Percentiles rank a stretch among this genome's conserved stretches.
These are phyloP conservation scores for Heterobasidion annosum DNA, from an alignment of 1,284 basidiomycete species.

Conservation along the genomic window DNA sequence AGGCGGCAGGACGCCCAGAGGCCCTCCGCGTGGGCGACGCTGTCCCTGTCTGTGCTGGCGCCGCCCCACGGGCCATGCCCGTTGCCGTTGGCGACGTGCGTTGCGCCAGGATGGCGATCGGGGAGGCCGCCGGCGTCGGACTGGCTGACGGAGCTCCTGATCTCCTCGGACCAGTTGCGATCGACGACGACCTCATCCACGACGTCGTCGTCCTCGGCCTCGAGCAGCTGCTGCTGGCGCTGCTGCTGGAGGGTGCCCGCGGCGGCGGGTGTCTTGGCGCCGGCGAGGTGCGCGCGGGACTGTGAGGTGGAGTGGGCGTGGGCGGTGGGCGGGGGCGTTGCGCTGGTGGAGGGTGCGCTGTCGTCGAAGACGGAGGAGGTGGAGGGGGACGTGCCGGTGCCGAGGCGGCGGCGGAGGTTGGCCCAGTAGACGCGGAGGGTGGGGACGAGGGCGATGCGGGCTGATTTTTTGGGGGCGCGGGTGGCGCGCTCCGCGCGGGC, in stretches of 20 bases:
- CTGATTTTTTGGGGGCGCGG: constrained; percentile 17
- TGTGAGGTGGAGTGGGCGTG: too few species aligned
- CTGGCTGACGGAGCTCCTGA: constrained; percentile 37
- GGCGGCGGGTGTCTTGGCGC: background rate
- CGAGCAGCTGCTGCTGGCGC: background rate
- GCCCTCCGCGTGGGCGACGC: constrained; percentile 20
- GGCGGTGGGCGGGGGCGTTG: background rate
- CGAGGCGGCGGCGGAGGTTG: constrained; percentile 31
- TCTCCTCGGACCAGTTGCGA: constrained; percentile 52
- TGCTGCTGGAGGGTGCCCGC: background rate
- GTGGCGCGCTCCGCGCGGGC: constrained; percentile 2
- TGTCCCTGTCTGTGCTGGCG: constrained; percentile 24
- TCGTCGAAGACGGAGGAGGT: constrained; percentile 27
- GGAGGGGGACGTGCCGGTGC: constrained; percentile 31
- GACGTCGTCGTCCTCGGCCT: constrained; percentile 22
- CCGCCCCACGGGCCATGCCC: constrained; percentile 10
- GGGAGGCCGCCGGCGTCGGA: constrained; percentile 39
- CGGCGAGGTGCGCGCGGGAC: background rate
- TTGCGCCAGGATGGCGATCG: constrained; percentile 15
- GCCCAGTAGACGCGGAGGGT: constrained; percentile 31
- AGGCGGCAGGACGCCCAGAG: constrained; percentile 19
- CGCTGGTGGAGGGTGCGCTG: constrained; percentile 31
- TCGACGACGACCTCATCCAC: constrained; percentile 70
- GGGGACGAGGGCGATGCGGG: constrained; percentile 22
- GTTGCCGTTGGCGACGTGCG: too few species aligned